These are phyloP conservation scores for Colletotrichum orchidophilum DNA, from an alignment of 2,329 filamentous ascomycete species.

Conservation along the genomic window DNA sequence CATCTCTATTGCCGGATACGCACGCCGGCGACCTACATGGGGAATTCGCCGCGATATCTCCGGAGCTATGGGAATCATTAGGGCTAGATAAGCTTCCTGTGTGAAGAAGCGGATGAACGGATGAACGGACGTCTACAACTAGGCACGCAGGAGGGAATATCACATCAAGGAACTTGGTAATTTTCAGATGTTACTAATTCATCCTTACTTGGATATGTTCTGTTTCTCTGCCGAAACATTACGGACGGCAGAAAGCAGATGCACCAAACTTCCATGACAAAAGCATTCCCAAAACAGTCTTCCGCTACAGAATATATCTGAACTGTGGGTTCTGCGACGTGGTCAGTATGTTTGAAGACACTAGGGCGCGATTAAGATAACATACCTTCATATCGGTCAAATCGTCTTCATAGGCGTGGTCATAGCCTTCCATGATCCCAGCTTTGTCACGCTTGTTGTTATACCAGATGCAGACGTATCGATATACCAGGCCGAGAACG, in stretches of 20 bases:
- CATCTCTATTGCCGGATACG: no score
- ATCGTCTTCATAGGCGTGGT: constrained; percentile 63
- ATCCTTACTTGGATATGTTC: neutral
- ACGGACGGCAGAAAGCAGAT: neutral
- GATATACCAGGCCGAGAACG: constrained; percentile 52
- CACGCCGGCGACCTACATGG: no score
- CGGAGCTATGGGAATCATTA: no score
- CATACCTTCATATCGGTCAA: constrained; percentile 53
- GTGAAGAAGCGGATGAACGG: no score
- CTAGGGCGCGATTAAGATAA: neutral
- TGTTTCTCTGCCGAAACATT: neutral
- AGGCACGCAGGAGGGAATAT: neutral
- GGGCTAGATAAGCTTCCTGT: no score
- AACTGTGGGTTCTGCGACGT: constrained; percentile 38
- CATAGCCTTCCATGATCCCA: constrained; percentile 56
- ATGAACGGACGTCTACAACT: no score
- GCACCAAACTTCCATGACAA: neutral
- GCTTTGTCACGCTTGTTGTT: constrained; percentile 53
- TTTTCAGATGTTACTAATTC: neutral
- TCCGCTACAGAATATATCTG: constrained; percentile 36
- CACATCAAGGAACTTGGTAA: neutral
- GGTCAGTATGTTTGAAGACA: neutral
- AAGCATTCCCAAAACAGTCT: neutral
- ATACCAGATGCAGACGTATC: constrained; percentile 53
- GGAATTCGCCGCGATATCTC: no score